These are phyloP conservation scores for Fraxinus quadrangulata DNA, from an alignment of 257 asterid genomes.

Conservation along the genomic window DNA sequence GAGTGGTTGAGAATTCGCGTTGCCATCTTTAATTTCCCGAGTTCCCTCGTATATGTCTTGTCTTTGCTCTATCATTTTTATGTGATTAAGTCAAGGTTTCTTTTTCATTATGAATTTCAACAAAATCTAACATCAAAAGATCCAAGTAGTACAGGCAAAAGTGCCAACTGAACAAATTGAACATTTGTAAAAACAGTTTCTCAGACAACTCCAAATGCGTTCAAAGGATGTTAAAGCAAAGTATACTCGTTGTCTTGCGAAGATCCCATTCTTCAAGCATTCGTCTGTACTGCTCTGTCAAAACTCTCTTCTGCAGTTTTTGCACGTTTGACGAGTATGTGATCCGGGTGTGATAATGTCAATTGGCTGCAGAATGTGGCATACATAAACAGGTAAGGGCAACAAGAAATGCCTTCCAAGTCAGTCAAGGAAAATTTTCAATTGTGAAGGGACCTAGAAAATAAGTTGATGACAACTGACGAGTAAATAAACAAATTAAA, in stretches of 20 bases:
- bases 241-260: conserved; percentile 15
- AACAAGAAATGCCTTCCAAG: not conserved
- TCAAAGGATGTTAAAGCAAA: conserved; percentile 12
- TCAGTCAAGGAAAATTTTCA: not conserved
- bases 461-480: not conserved
- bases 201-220: conserved; percentile 8
- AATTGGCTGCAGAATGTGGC: conserved; percentile 63
- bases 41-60: not conserved
- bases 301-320: conserved; percentile 72
- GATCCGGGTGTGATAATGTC: conserved; percentile 81
- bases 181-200: conserved; percentile 14
- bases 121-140: conserved; percentile 27
- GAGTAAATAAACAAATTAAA: not conserved
- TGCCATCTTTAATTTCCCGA: not conserved
- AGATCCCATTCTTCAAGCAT: conserved; percentile 48
- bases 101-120: not conserved
- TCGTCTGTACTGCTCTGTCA: conserved; percentile 78
- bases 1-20: not conserved
- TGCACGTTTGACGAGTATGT: conserved; percentile 65
- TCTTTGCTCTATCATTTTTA: not conserved
- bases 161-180: conserved; percentile 3
- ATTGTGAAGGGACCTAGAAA: not conserved
- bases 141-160: not conserved
- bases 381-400: not conserved
- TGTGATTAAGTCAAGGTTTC: too few species aligned